Base-by-base conservation (phyloP, 2,329 filamentous ascomycete species). In the Penicillium frequentans region DNA sequence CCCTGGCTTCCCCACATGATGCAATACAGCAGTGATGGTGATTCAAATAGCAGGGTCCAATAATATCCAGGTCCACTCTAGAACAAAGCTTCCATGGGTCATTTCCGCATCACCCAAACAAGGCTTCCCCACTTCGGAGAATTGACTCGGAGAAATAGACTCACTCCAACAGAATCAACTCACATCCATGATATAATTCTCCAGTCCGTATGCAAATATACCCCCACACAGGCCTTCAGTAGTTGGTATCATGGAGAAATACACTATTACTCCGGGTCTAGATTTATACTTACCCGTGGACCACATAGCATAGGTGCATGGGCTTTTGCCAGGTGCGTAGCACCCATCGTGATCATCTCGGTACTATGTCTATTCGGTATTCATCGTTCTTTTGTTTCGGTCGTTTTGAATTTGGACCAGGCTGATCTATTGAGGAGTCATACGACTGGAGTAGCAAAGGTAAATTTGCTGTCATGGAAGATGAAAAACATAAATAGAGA, bases 261-360 rank as follows among this genome's bases (percentile, higher is more conserved):
- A 14, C 11, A 13, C 8, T 52, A 57, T 52, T 58, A 56, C 47
- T 55, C 60, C 52, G 57, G 54, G 16, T 42, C 23, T 31, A 21
- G 6, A 29, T 35, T 24, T 14, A 14, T 16, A 43, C 29, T 16
- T 43, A 14, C 23, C 23, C 23, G 23, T 24, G 23, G 23, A 24
- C 27, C 39, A 16, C 35, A 43, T 31, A 42, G 13, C 29, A 35
- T 11, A 13, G 7, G 2, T n/a, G 19, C 50, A 49, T 23, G 42
- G 44, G 5, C 44, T 43, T 13, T 35, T 24, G n/a, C 35, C 8
- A 8, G 8, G 5, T 14, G 7, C 27, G n/a, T 9, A 31, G 3
- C 44, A 19, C 47, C 48, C 29, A 29, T 46, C 7, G 10, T 46
- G 42, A 24, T 13, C 7, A 24, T 5, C 8, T 16, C n/a, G 10